These are phyloP conservation scores for Cyclotella baltica DNA, from an alignment of 108 stramenopile species.

Conservation along the genomic window DNA sequence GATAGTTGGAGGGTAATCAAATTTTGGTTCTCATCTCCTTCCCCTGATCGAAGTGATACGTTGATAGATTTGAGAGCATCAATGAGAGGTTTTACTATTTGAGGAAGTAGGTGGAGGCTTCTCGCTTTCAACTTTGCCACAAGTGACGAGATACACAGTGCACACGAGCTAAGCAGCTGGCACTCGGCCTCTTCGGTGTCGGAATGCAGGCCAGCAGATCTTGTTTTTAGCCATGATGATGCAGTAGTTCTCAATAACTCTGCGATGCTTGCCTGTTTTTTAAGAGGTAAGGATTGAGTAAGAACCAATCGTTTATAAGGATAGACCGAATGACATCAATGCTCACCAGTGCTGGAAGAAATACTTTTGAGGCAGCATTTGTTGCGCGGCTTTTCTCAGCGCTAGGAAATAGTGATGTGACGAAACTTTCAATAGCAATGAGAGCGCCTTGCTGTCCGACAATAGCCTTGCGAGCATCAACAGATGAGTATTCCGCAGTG, in stretches of 20 bases:
- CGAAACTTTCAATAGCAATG: conserved; percentile 74
- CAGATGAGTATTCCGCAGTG: conserved; percentile 35
- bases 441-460: conserved; percentile 72
- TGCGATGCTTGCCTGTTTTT: conserved; percentile 31
- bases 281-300: background rate
- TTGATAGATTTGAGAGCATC: conserved; percentile 56
- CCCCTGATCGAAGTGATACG: background rate
- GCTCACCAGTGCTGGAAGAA: conserved; percentile 50
- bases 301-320: background rate
- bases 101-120: conserved; percentile 67
- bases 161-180: conserved; percentile 54
- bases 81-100: conserved; percentile 66
- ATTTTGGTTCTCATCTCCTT: conserved; percentile 27
- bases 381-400: conserved; percentile 37
- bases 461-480: conserved; percentile 30
- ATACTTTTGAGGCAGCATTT: conserved; percentile 43
- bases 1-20: conserved; percentile 63
- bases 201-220: conserved; percentile 1
- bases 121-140: conserved; percentile 66
- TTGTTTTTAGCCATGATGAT: conserved; percentile 37
- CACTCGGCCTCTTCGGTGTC: conserved; percentile 47
- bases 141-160: conserved; percentile 71
- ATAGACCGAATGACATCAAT: no score
- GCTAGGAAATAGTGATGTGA: conserved; percentile 47
- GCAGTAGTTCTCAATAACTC: conserved; percentile 39